A percentile compares a stretch with the other conserved stretches of the same genome.
Conservation (phyloP, 306 rosid species). For the Ziziphus jujuba region DNA sequence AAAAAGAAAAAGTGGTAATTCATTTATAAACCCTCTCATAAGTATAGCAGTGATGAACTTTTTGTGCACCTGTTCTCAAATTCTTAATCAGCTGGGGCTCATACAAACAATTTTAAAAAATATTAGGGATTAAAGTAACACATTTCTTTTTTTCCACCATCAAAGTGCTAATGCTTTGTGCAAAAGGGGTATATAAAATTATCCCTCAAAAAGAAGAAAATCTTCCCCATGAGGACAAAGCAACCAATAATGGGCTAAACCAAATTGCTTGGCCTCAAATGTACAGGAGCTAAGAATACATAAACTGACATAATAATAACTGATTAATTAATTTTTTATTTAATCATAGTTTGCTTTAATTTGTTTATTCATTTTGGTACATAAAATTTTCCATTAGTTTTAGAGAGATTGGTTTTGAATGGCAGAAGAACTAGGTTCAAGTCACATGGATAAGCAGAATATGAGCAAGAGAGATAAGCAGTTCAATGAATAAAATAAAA, state of each 20-base stretch:
- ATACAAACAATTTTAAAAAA: not conserved
- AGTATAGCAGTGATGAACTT: conserved; percentile 5
- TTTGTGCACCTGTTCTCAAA: conserved; percentile 10
- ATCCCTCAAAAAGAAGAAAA: conserved; percentile 1
- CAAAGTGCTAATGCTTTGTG: conserved; percentile 30
- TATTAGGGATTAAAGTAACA: conserved; percentile 1
- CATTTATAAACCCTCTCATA: not conserved
- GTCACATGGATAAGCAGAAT: conserved; percentile 29
- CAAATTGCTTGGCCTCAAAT: conserved; percentile 55
- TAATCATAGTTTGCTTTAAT: conserved; percentile 9
- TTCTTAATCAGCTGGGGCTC: conserved; percentile 16
- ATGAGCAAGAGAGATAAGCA: conserved; percentile 11
- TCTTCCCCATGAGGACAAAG: conserved; percentile 34
- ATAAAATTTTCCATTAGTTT: conserved; percentile 35
- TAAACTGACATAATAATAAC: conserved; percentile 37
- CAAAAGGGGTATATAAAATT: conserved; percentile 17
- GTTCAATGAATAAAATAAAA: not conserved
- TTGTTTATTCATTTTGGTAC: conserved; percentile 21
- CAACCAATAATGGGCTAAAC: conserved; percentile 52
- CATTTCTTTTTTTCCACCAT: conserved; percentile 28
- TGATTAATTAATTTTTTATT: not conserved
- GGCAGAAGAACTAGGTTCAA: conserved; percentile 14
- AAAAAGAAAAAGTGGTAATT: conserved; percentile 7
- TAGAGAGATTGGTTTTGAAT: conserved; percentile 28
- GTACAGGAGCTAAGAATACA: conserved; percentile 36